Conservation (phyloP, 805 yeast genomes). For the Candida hungchunana region DNA sequence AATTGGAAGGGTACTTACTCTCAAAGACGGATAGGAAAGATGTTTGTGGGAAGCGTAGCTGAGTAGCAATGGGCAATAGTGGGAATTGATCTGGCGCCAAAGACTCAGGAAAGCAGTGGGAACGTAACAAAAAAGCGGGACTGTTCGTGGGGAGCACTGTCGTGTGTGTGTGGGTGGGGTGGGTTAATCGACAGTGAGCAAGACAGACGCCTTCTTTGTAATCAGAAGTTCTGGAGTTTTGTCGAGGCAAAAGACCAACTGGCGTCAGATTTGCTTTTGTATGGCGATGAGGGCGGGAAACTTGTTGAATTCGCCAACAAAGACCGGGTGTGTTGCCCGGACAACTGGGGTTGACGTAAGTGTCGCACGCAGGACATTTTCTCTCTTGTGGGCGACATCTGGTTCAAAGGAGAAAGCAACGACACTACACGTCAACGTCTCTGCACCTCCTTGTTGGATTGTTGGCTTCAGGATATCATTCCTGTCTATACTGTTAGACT, state of each 20-base stretch:
- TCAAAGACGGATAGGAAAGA: constrained; percentile 4
- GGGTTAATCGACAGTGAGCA: no score
- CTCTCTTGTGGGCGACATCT: no score
- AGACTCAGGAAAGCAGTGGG: background rate
- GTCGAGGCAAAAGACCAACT: background rate
- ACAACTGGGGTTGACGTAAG: background rate
- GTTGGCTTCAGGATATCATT: no score
- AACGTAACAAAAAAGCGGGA: no score
- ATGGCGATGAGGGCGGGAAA: background rate
- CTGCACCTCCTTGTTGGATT: no score
- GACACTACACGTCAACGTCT: no score
- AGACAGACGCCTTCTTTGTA: no score
- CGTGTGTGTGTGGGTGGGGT: no score
- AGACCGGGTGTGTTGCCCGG: background rate
- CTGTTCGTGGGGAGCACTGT: no score
- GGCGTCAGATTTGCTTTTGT: background rate
- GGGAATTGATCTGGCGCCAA: background rate
- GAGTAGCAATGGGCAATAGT: background rate
- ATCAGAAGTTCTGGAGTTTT: background rate
- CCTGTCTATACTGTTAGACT: no score
- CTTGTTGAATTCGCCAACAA: background rate
- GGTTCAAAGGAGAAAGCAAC: no score
- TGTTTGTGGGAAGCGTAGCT: background rate
- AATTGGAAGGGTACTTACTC: constrained; percentile 5
- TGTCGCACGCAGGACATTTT: background rate